These are phyloP conservation scores for Myxozyma vanderwaltii DNA, from an alignment of 805 yeast species.

Conservation along the genomic window DNA sequence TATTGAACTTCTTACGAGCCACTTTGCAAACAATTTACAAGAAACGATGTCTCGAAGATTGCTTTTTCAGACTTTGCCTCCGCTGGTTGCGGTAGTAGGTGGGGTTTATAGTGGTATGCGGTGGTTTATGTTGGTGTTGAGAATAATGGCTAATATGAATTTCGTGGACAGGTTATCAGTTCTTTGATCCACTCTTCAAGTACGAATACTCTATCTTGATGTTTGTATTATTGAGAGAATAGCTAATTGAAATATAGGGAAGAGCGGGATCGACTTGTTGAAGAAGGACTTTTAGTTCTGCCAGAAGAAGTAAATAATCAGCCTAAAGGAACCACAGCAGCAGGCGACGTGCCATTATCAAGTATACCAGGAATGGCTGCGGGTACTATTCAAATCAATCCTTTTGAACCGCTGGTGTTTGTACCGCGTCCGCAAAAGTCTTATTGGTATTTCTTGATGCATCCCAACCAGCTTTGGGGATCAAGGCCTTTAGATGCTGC, in stretches of 20 bases:
- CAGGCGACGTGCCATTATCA: slow-evolving; percentile 12
- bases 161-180: slow-evolving; percentile 11
- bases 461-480: slow-evolving; percentile 11
- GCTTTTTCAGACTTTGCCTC: slow-evolving; percentile 13
- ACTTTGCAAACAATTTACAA: not conserved
- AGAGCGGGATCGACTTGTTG: slow-evolving; percentile 19
- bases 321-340: slow-evolving; percentile 5
- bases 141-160: not conserved
- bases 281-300: slow-evolving; percentile 17
- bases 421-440: not conserved
- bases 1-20: not conserved
- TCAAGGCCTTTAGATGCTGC: slow-evolving; percentile 6
- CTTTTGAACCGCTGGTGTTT: slow-evolving; percentile 11
- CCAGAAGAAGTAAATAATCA: slow-evolving; percentile 15
- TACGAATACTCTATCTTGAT: too few species aligned
- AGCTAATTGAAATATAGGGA: slow-evolving; percentile 2
- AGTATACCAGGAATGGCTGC: not conserved
- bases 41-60: slow-evolving; percentile 20
- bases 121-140: not conserved
- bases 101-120: slow-evolving; percentile 25
- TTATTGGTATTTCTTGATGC: slow-evolving; percentile 2
- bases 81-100: slow-evolving; percentile 14
- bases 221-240: not conserved
- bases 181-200: slow-evolving; percentile 26
- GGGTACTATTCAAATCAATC: slow-evolving; percentile 7